Evolutionary conservation across 1,139 yeast genomes (phyloP).

Genomic region (Pichia sp.): DNA sequence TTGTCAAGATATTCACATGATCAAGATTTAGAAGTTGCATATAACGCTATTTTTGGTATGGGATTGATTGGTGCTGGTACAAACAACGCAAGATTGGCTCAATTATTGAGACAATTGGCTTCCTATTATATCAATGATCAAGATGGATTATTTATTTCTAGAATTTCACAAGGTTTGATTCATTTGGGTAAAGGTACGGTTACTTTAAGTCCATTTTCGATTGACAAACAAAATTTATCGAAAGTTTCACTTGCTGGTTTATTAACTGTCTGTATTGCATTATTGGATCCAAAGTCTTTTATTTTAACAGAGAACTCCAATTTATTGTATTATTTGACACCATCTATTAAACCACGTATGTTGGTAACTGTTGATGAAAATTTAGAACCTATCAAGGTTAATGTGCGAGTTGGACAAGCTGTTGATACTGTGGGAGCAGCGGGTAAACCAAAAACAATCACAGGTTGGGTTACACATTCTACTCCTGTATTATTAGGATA

Average conservation of each 20-base stretch:
- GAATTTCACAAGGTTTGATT: constrained; percentile 91
- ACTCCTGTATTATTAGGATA: constrained; percentile 90
- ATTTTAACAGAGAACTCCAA: constrained; percentile 51
- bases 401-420: constrained; percentile 97
- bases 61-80: constrained; percentile 99
- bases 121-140: constrained; percentile 87
- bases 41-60: constrained; percentile 93
- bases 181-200: constrained; percentile 95
- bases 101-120: constrained; percentile 88
- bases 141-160: constrained; percentile 84
- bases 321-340: constrained; percentile 75
- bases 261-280: constrained; percentile 74
- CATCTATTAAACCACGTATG: constrained; percentile 91
- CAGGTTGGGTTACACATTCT: constrained; percentile 99
- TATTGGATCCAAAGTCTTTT: constrained; percentile 75
- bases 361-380: constrained; percentile 88
- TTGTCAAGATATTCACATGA: constrained; percentile 95
- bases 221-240: constrained; percentile 80
- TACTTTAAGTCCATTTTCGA: constrained; percentile 81
- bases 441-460: constrained; percentile 96
- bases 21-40: constrained; percentile 88
- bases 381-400: constrained; percentile 83
- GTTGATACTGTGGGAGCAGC: constrained; percentile 99
- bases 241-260: constrained; percentile 88
- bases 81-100: constrained; percentile 95